Base-by-base conservation (phyloP, 768 basidiomycete species). In the Pleurotus salmoneostramineus region DNA sequence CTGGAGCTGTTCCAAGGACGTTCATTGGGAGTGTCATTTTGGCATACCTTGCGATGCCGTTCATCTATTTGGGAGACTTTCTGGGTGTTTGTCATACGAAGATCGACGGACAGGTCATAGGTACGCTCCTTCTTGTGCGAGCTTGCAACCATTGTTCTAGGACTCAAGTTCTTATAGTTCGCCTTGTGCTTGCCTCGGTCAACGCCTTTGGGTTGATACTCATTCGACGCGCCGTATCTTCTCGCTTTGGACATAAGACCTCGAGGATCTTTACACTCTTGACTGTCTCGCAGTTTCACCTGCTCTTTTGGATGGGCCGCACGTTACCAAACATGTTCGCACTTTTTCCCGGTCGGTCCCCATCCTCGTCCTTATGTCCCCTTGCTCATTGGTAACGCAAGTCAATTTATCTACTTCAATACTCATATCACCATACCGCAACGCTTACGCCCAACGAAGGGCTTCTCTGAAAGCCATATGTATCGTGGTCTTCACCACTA, bases 251-350 rank as follows among this genome's bases (percentile, higher is more conserved):
- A 12, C 69, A 74, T 1, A 66, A 69, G 3, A 79, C 86, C 0
- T 76, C 84, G 11, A 64, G 78, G 12, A 77, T 83, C 64, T 96
- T 88, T 68, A 70, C 81, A 1, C 60, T 95, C 0, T 67, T 97
- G n/a, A 84, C 85, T 3, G 78, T 84, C 62, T 84, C 88, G 0
- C 94, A 96, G 66, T 98, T 97, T 66, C 97, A 98, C 67, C 67
- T 95, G 4, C 87, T 87, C 5, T 99, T 93, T 69, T 98, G 93
- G 88, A 91, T 94, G 78, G 87, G 94, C 2, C 74, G 97, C 56
- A 97, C 96, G 0, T 71, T 98, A 5, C 96, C 97, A 1, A 99
- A 98, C 69, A 96, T 94, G 87, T 86, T 95, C 60, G 94, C 94
- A 3, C 72, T 95, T 14, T 74, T 89, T 2, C 83, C 87, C 46